Conservation (phyloP, 768 basidiomycete species). For the Phaeotremella skinneri region DNA sequence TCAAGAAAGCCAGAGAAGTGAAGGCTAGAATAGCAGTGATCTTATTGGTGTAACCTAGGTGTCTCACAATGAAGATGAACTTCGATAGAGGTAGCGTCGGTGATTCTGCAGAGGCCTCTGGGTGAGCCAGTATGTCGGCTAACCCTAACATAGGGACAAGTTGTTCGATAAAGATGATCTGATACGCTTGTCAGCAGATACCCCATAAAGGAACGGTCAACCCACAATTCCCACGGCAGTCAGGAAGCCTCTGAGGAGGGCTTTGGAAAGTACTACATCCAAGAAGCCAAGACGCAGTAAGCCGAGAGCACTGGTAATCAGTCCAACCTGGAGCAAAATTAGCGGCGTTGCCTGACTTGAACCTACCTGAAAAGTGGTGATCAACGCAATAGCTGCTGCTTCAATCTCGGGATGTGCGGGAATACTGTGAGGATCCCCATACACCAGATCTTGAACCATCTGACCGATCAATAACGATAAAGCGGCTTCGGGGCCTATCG, state of each 20-base stretch:
- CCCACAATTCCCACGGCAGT: constrained; percentile 61
- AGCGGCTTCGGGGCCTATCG: constrained; percentile 76
- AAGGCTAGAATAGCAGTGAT: constrained; percentile 74
- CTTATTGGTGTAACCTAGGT: constrained; percentile 57
- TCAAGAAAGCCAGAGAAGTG: constrained; percentile 64
- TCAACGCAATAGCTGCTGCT: constrained; percentile 69
- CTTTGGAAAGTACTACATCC: constrained; percentile 87
- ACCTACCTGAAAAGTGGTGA: constrained; percentile 76
- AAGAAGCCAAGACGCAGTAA: constrained; percentile 87
- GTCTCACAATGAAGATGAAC: constrained; percentile 66
- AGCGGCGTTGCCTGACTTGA: constrained; percentile 3
- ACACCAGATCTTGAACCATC: constrained; percentile 69
- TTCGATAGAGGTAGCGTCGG: constrained; percentile 72
- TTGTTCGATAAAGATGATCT: constrained; percentile 69
- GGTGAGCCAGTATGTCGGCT: constrained; percentile 40
- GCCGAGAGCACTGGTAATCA: constrained; percentile 81
- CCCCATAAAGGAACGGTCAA: constrained; percentile 7
- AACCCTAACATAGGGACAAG: constrained; percentile 89
- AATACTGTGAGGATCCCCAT: constrained; percentile 55
- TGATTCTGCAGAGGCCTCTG: constrained; percentile 27
- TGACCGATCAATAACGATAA: constrained; percentile 84
- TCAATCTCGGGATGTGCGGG: constrained; percentile 57
- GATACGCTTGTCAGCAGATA: constrained; percentile 56
- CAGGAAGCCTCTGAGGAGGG: constrained; percentile 81
- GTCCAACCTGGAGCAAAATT: constrained; percentile 62